Conservation (phyloP, 352 stramenopile species). For the Phytopythium montanum region DNA sequence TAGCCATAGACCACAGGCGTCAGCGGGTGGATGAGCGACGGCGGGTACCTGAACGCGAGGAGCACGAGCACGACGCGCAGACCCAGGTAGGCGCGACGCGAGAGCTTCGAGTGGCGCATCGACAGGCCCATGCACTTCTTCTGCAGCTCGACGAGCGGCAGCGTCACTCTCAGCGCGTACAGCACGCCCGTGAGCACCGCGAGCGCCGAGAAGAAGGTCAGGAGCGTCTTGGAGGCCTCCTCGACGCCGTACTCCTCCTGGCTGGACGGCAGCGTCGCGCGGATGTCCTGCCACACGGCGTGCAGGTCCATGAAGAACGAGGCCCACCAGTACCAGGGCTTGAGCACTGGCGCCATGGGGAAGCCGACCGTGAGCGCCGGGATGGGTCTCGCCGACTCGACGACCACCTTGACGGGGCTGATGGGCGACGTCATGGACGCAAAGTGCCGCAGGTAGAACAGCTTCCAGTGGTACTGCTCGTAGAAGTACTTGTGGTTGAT, state of each 20-base stretch:
- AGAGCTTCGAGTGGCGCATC: conserved; percentile 49
- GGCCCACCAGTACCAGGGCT: conserved; percentile 89
- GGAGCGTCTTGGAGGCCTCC: conserved; percentile 62
- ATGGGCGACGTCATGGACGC: conserved; percentile 86
- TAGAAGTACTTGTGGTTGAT: conserved; percentile 92
- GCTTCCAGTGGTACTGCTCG: conserved; percentile 87
- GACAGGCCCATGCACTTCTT: conserved; percentile 53
- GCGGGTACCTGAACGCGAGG: conserved; percentile 52
- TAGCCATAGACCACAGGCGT: conserved; percentile 75
- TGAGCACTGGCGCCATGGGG: conserved; percentile 83
- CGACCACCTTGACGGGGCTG: conserved; percentile 80
- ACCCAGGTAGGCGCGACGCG: conserved; percentile 41
- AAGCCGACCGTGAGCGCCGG: conserved; percentile 82
- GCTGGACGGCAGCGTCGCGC: conserved; percentile 55
- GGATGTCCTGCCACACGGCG: conserved; percentile 83
- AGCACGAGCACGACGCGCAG: conserved; percentile 59
- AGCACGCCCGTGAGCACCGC: conserved; percentile 56
- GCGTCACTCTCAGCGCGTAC: conserved; percentile 56
- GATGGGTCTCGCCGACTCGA: conserved; percentile 74
- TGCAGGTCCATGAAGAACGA: conserved; percentile 81
- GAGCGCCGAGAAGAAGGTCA: conserved; percentile 50
- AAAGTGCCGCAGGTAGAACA: conserved; percentile 84
- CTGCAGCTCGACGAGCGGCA: conserved; percentile 59
- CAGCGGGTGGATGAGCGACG: conserved; percentile 60
- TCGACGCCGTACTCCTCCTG: conserved; percentile 71